phyloP scores from a whole-genome alignment of 305 asterid genomes.

The Galium porrigens region DNA sequence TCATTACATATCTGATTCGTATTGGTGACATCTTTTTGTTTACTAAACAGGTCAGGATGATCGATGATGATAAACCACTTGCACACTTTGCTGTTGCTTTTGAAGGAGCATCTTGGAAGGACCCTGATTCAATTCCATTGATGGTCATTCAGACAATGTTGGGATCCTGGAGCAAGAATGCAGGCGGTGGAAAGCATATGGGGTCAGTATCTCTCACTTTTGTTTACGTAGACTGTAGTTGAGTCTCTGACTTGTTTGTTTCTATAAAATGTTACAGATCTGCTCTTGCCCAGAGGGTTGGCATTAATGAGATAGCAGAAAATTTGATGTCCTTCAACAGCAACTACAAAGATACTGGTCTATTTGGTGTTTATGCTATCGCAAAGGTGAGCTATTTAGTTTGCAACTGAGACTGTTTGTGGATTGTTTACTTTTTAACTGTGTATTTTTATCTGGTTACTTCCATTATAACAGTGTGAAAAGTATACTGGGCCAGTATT shows the following conservation, averaged over 20 bases:
- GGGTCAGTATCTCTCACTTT: constrained; percentile 38
- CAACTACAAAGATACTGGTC: constrained; percentile 87
- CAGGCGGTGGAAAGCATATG: constrained; percentile 75
- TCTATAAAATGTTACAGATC: constrained; percentile 37
- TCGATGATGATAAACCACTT: constrained; percentile 35
- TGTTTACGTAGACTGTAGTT: neutral
- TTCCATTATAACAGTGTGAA: neutral
- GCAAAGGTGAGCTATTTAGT: constrained; percentile 46
- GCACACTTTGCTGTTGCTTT: constrained; percentile 41
- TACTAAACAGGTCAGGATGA: constrained; percentile 55
- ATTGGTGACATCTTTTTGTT: constrained; percentile 9
- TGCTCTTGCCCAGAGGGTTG: constrained; percentile 66
- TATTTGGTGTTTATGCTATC: constrained; percentile 89
- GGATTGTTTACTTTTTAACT: neutral
- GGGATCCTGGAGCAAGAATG: constrained; percentile 62
- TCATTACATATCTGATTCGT: constrained; percentile 6
- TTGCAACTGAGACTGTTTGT: neutral
- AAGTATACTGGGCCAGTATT: neutral
- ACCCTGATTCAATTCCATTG: constrained; percentile 36
- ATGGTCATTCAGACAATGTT: constrained; percentile 39
- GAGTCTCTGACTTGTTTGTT: constrained; percentile 13
- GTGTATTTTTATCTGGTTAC: neutral
- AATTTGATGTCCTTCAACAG: constrained; percentile 94
- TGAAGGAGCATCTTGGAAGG: constrained; percentile 41
- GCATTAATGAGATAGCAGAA: constrained; percentile 75